Conservation (phyloP, 202 grass and related monocot species). For the Carex arenaria region DNA sequence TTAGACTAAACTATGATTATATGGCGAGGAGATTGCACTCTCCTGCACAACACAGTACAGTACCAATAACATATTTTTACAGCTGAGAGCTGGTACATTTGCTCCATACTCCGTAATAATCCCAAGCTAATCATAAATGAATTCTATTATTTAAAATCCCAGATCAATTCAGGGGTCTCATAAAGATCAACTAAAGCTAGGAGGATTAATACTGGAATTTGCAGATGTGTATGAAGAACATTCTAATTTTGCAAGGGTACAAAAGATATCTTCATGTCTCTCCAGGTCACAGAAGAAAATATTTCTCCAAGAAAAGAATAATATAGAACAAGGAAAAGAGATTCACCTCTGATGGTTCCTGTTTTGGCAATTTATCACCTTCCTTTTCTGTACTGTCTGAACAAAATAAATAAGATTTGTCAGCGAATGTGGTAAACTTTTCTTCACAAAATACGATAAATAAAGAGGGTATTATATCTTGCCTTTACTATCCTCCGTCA, state of each 20-base stretch:
- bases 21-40: not conserved
- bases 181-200: not conserved
- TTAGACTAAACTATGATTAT: not conserved
- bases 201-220: not conserved
- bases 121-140: not conserved
- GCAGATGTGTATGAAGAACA: not conserved
- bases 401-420: not conserved
- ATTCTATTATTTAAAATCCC: not conserved
- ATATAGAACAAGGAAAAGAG: not conserved
- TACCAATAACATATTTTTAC: not conserved
- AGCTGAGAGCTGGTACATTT: not conserved
- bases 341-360: slow-evolving; percentile 9
- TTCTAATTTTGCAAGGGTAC: not conserved
- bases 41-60: not conserved
- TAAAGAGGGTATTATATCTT: not conserved
- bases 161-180: not conserved
- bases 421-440: not conserved
- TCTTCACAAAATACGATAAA: not conserved
- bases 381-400: not conserved
- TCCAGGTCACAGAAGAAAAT: not conserved
- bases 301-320: not conserved
- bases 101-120: not conserved
- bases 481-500: not conserved
- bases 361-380: slow-evolving; percentile 16
- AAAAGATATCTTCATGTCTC: not conserved